Percentiles rank a stretch among this genome's conserved stretches.
Evolutionary conservation across 306 rosid species (phyloP).

Genomic region (Medicago ruthenica): DNA sequence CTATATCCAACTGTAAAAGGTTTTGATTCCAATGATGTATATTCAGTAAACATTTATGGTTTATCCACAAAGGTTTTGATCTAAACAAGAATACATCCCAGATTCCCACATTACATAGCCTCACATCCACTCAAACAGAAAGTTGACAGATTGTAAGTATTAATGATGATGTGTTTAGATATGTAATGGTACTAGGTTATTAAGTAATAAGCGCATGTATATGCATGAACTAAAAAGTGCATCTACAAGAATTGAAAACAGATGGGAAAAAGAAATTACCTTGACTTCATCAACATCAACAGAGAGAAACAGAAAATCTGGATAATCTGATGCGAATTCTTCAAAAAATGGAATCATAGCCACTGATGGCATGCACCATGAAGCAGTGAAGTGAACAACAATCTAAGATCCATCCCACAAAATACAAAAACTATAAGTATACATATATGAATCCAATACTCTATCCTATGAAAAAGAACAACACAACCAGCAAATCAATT

Average conservation of each 20-base stretch:
- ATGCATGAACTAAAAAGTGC: neutral
- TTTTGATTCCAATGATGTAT: too few relatives aligned
- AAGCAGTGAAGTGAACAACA: constrained; percentile 86
- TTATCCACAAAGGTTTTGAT: neutral
- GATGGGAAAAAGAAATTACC: constrained; percentile 54
- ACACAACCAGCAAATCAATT: neutral
- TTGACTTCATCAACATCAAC: constrained; percentile 94
- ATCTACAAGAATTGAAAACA: constrained; percentile 29
- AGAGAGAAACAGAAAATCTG: constrained; percentile 72
- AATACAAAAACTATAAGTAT: constrained; percentile 6
- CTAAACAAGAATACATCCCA: neutral
- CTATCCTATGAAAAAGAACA: neutral
- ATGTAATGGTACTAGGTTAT: too few relatives aligned
- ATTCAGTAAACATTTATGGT: too few relatives aligned
- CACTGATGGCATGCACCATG: constrained; percentile 98
- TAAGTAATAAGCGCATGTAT: too few relatives aligned
- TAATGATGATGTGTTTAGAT: too few relatives aligned
- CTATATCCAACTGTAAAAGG: too few relatives aligned
- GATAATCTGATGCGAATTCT: constrained; percentile 68
- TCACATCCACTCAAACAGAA: neutral
- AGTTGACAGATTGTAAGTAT: neutral
- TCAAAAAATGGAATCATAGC: constrained; percentile 81
- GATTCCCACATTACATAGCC: neutral
- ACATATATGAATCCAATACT: neutral
- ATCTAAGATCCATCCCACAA: constrained; percentile 55